Conservation (phyloP, 2,329 filamentous ascomycete species). For the Podosphaera fusca region DNA sequence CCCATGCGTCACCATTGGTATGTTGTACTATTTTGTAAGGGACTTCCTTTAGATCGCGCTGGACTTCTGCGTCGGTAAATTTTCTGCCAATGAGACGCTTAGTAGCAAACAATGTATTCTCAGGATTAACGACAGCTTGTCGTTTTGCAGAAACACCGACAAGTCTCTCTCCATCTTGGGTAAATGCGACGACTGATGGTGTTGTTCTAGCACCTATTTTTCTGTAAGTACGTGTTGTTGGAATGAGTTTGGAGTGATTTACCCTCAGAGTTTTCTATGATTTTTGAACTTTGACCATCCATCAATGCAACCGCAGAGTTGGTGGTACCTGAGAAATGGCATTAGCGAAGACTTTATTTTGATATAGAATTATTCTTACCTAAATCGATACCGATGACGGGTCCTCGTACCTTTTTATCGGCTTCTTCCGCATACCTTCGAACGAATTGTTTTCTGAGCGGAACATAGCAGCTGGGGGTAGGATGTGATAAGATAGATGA, state of each 20-base stretch:
- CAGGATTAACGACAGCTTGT: constrained; percentile 93
- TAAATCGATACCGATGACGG: constrained; percentile 95
- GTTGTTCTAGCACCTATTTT: constrained; percentile 59
- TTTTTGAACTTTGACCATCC: constrained; percentile 87
- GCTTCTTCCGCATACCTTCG: constrained; percentile 57
- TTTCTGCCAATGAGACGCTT: constrained; percentile 98
- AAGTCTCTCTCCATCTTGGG: constrained; percentile 83
- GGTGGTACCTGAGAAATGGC: constrained; percentile 42
- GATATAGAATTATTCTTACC: constrained; percentile 29
- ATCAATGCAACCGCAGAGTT: constrained; percentile 95
- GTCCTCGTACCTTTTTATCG: constrained; percentile 68
- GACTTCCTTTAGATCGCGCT: constrained; percentile 92
- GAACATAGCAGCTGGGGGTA: constrained; percentile 42
- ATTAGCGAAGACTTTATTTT: constrained; percentile 8
- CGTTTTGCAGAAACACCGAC: constrained; percentile 96
- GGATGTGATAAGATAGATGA: constrained; percentile 43
- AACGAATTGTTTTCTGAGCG: constrained; percentile 49
- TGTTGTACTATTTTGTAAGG: constrained; percentile 98
- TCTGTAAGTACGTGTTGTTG: not conserved
- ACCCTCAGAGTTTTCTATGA: constrained; percentile 97
- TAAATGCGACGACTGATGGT: constrained; percentile 85
- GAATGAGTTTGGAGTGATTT: constrained; percentile 13
- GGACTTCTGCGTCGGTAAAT: constrained; percentile 80
- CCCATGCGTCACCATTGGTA: constrained; percentile 90
- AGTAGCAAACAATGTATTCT: constrained; percentile 94